A percentile compares a stretch with the other conserved stretches of the same genome.
Conservation (phyloP, 1,139 yeast species). For the Hyphopichia wangnamkhiaoensis region DNA sequence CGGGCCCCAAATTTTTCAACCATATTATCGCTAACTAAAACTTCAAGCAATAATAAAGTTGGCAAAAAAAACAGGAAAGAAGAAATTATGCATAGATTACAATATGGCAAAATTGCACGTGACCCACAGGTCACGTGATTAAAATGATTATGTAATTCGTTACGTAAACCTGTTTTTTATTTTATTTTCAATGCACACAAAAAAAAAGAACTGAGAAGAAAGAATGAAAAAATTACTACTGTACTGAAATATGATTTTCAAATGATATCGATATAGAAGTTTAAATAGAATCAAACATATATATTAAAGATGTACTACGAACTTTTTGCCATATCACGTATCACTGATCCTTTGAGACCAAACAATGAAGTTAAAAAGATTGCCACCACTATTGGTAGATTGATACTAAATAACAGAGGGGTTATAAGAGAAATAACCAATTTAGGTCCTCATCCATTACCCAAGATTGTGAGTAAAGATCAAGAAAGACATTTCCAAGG, state of each 20-base stretch:
- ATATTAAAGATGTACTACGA: constrained; percentile 75
- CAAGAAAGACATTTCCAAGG: constrained; percentile 93
- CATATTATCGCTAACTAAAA: not conserved
- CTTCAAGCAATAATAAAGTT: not conserved
- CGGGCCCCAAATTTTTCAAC: not conserved
- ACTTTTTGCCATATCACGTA: constrained; percentile 85
- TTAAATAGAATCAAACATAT: constrained; percentile 1
- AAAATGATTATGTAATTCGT: not conserved
- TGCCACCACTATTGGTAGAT: constrained; percentile 79
- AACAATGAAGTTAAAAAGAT: constrained; percentile 69
- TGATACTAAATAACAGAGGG: constrained; percentile 87
- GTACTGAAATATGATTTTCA: not conserved
- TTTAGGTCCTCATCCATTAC: constrained; percentile 76
- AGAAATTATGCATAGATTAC: not conserved
- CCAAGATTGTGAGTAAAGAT: constrained; percentile 78
- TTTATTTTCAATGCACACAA: too few species aligned
- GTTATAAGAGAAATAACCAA: constrained; percentile 81
- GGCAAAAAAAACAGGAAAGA: too few species aligned
- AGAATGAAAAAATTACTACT: not conserved
- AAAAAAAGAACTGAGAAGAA: not conserved
- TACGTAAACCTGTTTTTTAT: not conserved
- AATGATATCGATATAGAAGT: not conserved
- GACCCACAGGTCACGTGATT: not conserved
- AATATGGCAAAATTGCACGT: constrained; percentile 5
- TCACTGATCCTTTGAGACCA: constrained; percentile 54